Evolutionary conservation across 345 rosid species (phyloP).

Genomic region (Psidium friedrichsthalianum): DNA sequence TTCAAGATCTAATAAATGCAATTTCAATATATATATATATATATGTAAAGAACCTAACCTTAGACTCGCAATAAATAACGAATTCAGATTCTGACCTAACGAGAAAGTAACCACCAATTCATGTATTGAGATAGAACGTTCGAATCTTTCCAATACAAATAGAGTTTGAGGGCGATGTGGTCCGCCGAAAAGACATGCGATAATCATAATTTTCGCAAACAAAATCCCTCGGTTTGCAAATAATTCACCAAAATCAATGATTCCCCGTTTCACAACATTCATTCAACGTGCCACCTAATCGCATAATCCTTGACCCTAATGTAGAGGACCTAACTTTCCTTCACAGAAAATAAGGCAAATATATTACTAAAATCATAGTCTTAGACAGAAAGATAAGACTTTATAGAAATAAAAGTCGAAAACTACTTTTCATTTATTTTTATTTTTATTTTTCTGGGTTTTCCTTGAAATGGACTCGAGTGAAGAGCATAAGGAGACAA

Average conservation of each 20-base stretch:
- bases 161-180: background rate
- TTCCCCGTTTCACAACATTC: background rate
- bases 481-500: background rate
- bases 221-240: background rate
- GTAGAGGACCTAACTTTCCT: background rate
- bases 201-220: background rate
- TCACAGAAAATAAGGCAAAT: background rate
- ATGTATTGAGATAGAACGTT: background rate
- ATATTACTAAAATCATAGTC: background rate
- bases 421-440: background rate
- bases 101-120: background rate
- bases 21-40: background rate
- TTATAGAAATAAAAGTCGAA: rapidly evolving
- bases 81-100: background rate
- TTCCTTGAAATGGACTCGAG: background rate
- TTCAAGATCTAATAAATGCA: background rate
- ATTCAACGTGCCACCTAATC: background rate
- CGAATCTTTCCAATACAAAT: background rate
- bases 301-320: background rate
- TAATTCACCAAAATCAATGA: background rate
- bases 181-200: background rate
- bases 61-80: background rate
- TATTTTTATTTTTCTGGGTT: background rate
- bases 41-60: background rate
- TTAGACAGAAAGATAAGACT: background rate